Evolutionary conservation across 1,139 yeast species (phyloP).

Genomic region (Suhomyces bokatorum): DNA sequence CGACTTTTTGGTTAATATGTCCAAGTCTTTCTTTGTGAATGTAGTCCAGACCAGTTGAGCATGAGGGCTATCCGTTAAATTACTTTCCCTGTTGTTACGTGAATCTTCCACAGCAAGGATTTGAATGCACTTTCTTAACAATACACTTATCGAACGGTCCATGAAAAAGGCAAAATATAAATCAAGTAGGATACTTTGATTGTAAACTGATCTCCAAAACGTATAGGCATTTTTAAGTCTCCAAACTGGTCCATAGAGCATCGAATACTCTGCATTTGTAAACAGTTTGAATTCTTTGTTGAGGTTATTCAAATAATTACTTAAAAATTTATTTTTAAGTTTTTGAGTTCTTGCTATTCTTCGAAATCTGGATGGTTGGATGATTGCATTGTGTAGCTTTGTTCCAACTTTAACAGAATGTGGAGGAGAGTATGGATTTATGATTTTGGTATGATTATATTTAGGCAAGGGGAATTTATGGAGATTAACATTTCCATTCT

Average conservation of each 20-base stretch:
- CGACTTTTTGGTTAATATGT: constrained; percentile 34
- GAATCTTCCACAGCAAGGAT: constrained; percentile 18
- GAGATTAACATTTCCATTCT: not conserved
- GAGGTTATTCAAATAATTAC: constrained; percentile 16
- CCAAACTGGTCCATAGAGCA: constrained; percentile 32
- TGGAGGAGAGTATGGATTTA: constrained; percentile 16
- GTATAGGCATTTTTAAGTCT: constrained; percentile 18
- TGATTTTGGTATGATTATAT: constrained; percentile 8
- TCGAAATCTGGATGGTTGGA: constrained; percentile 10
- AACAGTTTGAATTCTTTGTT: constrained; percentile 18
- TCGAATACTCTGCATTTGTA: constrained; percentile 18
- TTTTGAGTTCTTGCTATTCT: constrained; percentile 12
- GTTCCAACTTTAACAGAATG: constrained; percentile 8
- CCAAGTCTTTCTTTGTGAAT: constrained; percentile 33
- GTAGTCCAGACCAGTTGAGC: constrained; percentile 16
- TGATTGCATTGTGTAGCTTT: constrained; percentile 17
- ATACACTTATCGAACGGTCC: constrained; percentile 39
- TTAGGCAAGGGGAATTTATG: not conserved
- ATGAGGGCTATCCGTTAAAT: constrained; percentile 8
- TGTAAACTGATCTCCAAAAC: constrained; percentile 35
- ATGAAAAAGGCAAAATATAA: constrained; percentile 38
- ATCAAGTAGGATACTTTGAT: constrained; percentile 27
- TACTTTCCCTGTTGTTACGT: not conserved
- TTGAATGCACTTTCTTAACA: constrained; percentile 30
- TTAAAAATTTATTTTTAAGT: constrained; percentile 20